Conservation (phyloP, 331 rosid genomes). For the Quercus tomentella region DNA sequence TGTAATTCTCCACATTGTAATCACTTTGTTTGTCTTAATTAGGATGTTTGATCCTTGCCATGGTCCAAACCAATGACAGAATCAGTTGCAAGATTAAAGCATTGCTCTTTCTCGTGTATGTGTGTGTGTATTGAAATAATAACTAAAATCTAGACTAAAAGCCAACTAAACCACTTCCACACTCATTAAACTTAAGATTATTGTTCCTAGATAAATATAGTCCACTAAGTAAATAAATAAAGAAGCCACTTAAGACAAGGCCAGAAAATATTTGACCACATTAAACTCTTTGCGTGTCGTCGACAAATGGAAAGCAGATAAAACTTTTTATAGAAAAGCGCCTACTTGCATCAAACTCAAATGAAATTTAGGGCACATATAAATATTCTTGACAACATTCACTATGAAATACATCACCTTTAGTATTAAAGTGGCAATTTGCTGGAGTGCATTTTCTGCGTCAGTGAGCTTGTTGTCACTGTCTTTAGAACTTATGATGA, state of each 20-base stretch:
- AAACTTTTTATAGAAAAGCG: neutral
- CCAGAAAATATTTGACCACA: neutral
- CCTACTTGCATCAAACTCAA: neutral
- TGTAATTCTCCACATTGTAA: too few relatives aligned
- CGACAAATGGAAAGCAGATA: neutral
- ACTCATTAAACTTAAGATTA: neutral
- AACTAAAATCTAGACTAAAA: neutral
- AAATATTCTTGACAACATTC: neutral
- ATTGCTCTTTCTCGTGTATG: too few relatives aligned
- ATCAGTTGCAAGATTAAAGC: too few relatives aligned
- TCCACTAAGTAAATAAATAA: neutral
- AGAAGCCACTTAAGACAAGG: neutral
- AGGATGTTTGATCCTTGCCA: too few relatives aligned
- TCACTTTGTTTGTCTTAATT: too few relatives aligned
- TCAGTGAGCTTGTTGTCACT: conserved; percentile 58
- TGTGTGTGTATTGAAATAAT: too few relatives aligned
- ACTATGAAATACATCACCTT: conserved; percentile 44
- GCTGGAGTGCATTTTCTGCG: conserved; percentile 86
- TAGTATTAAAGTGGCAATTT: conserved; percentile 66
- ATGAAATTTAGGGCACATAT: neutral
- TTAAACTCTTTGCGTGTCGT: neutral
- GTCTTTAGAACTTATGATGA: conserved; percentile 83
- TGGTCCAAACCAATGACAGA: too few relatives aligned
- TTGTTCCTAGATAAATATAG: neutral
- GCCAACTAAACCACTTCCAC: neutral